A percentile compares a stretch with the other conserved stretches of the same genome.
These are phyloP conservation scores for Pythium monospermum DNA, from an alignment of 352 stramenopile species.

Conservation along the genomic window DNA sequence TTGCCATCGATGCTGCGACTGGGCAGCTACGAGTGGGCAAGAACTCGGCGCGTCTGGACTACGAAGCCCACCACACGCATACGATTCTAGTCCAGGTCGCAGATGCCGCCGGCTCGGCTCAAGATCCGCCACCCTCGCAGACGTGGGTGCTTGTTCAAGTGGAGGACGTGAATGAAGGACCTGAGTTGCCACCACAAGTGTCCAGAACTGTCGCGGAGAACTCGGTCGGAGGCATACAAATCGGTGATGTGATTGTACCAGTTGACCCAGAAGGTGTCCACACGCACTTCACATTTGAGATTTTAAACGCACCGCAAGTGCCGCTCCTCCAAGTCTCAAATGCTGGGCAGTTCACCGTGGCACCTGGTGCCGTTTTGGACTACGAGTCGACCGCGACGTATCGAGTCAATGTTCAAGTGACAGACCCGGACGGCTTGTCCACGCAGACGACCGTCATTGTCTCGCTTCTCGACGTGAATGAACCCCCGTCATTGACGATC, in stretches of 20 bases:
- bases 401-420: slow-evolving; percentile 19
- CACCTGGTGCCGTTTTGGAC: slow-evolving; percentile 9
- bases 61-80: slow-evolving; percentile 13
- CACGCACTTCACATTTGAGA: slow-evolving; percentile 11
- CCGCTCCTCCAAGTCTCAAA: slow-evolving; percentile 8
- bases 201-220: slow-evolving; percentile 14
- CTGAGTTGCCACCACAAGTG: slow-evolving; percentile 1
- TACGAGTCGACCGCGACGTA: slow-evolving; percentile 16
- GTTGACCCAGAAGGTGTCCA: slow-evolving; percentile 23
- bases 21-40: slow-evolving; percentile 17
- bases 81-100: slow-evolving; percentile 11
- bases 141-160: slow-evolving; percentile 15
- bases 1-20: slow-evolving; percentile 15
- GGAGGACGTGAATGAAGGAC: slow-evolving; percentile 24
- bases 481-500: slow-evolving; percentile 21
- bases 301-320: not conserved
- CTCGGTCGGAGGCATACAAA: not conserved
- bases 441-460: slow-evolving; percentile 12
- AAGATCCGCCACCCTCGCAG: not conserved
- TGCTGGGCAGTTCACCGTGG: slow-evolving; percentile 9
- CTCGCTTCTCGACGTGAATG: slow-evolving; percentile 28
- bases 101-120: not conserved
- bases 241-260: slow-evolving; percentile 11
- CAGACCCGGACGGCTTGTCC: slow-evolving; percentile 19
- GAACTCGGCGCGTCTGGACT: slow-evolving; percentile 13